phyloP scores from a whole-genome alignment of 345 rosid species.

The Acer negundo region DNA sequence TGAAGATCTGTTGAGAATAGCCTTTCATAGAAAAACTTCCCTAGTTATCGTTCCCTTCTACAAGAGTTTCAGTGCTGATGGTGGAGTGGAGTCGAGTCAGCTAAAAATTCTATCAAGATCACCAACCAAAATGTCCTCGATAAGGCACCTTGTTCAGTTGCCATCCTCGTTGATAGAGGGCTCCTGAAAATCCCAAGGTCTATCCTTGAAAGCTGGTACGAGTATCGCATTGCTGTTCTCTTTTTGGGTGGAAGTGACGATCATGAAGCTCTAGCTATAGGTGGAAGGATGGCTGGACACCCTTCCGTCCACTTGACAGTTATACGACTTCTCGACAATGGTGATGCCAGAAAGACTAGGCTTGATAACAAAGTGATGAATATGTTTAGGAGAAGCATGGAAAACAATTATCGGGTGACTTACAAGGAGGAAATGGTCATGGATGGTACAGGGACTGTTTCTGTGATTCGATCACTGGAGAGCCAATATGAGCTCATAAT shows the following conservation, averaged over 20 bases:
- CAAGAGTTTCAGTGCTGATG: constrained; percentile 1
- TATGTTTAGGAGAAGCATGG: constrained; percentile 13
- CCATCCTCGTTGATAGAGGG: constrained; percentile 15
- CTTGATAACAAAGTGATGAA: constrained; percentile 18
- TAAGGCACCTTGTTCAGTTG: constrained; percentile 26
- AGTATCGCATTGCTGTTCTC: constrained; percentile 16
- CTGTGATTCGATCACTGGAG: constrained; percentile 22
- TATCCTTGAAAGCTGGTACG: constrained; percentile 9
- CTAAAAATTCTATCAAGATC: constrained; percentile 8
- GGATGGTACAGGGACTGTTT: constrained; percentile 18
- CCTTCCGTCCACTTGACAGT: constrained; percentile 17
- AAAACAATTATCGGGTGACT: constrained; percentile 9
- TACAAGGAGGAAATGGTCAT: constrained; percentile 19
- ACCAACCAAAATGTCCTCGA: constrained; percentile 16
- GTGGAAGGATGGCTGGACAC: constrained; percentile 17
- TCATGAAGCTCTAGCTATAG: constrained; percentile 20
- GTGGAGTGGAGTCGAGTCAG: not conserved
- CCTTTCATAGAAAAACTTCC: constrained; percentile 23
- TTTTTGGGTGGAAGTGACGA: constrained; percentile 28
- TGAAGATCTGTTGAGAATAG: constrained; percentile 19
- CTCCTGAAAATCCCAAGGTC: not conserved
- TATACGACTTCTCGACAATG: constrained; percentile 11
- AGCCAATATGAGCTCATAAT: constrained; percentile 17
- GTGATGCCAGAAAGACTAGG: constrained; percentile 3
- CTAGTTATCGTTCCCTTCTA: constrained; percentile 23